Evolutionary conservation across 345 rosid species (phyloP).

Genomic region (Acer negundo): DNA sequence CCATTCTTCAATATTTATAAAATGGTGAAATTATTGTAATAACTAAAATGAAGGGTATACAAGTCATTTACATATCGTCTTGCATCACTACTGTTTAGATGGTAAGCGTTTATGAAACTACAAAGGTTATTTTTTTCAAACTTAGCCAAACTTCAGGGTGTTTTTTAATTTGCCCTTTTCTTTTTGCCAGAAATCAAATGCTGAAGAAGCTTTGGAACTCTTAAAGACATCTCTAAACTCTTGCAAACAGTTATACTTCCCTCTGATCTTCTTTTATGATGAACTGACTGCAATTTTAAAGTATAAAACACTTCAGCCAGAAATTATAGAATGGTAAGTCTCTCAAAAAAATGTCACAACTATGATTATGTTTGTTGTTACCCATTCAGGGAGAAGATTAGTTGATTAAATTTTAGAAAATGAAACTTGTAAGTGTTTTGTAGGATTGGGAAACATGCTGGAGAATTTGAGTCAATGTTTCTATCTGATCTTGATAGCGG

Average conservation of each 20-base stretch:
- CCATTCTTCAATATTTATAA: neutral
- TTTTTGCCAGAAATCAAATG: conserved; percentile 53
- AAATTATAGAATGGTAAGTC: conserved; percentile 73
- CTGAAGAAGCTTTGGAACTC: conserved; percentile 78
- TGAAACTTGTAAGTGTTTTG: conserved; percentile 21
- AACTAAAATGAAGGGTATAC: neutral
- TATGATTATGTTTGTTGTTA: conserved; percentile 20
- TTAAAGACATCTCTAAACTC: conserved; percentile 66
- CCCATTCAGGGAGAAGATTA: conserved; percentile 16
- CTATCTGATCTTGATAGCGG: conserved; percentile 75
- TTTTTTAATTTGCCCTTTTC: neutral
- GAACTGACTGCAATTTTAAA: conserved; percentile 61
- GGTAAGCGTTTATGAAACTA: neutral
- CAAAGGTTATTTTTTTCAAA: neutral
- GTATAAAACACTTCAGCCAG: conserved; percentile 59
- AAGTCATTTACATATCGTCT: neutral
- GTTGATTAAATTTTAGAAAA: conserved; percentile 1
- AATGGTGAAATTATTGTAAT: neutral
- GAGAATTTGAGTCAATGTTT: conserved; percentile 76
- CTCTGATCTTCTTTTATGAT: conserved; percentile 68
- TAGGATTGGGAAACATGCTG: conserved; percentile 76
- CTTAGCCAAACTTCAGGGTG: neutral
- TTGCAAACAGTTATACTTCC: conserved; percentile 59
- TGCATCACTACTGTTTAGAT: neutral
- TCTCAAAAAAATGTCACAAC: conserved; percentile 11